Evolutionary conservation across 169 alveolate species (phyloP), one percentile per base, ranked within the genome.

Genomic region (Plasmodium vinckei): DNA sequence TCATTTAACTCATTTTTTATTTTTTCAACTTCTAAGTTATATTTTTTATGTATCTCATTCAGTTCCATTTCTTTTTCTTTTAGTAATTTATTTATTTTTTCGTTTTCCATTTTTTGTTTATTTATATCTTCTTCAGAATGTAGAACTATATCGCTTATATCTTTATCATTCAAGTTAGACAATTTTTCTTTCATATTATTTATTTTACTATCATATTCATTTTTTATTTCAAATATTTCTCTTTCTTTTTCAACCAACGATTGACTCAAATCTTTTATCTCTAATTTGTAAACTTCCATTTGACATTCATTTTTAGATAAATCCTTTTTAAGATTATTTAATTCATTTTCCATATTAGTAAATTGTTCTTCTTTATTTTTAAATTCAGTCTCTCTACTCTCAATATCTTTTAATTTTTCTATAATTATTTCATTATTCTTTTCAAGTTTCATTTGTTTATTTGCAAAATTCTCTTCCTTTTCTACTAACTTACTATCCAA

Each of bases 281-380:
- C 89, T 6, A 21, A 3, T 67, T 65, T 46, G 59, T 79, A 79
- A 0, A 65, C 19, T 59, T 51, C 68, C 23, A 79, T 17, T 23
- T 79, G 84, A 27, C 71, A 61, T 33, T 27, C 61, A 79, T 79
- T 79, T 59, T 67, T 79, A n/a, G 63, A 51, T 15, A 79, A 57
- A 27, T 57, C 68, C 39, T 46, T 67, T 44, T 47, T 54, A 17
- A 79, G 73, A 67, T 51, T 59, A n/a, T 79, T 79, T 25, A 79
- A 21, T 47, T 79, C 84, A 19, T 67, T 42, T 53, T 79, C 89
- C 72, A 79, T 54, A 15, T 54, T 70, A 39, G 65, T 23, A 5
- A 79, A 79, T 17, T 79, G 17, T 27, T 79, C 54, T 67, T 79
- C 89, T 59, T 71, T 79, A 5, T 23, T 79, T 69, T 79, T 82